Evolutionary conservation across 2,329 filamentous ascomycete genomes (phyloP).

Genomic region (Penicillium vulpinum): DNA sequence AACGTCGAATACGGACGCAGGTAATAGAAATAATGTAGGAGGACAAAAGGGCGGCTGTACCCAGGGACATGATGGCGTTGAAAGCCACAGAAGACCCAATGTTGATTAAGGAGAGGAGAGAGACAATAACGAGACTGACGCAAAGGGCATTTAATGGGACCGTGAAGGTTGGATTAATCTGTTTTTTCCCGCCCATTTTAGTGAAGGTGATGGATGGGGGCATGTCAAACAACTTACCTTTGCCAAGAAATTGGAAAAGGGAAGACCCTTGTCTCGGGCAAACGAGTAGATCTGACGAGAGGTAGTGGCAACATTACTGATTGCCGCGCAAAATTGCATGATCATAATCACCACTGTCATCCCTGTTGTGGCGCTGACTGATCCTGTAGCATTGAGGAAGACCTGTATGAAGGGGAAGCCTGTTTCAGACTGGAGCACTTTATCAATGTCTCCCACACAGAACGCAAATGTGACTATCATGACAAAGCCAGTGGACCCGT

Average conservation of each 20-base stretch:
- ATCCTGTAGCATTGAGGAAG: not conserved
- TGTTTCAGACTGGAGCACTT: not conserved
- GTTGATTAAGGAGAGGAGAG: conserved; percentile 36
- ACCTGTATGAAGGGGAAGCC: not conserved
- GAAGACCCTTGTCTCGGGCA: not conserved
- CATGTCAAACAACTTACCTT: not conserved
- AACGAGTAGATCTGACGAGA: not conserved
- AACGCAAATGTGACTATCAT: not conserved
- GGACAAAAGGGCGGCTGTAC: conserved; percentile 33
- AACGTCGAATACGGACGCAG: not conserved
- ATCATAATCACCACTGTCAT: not conserved
- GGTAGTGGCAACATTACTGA: conserved; percentile 10
- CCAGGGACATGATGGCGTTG: conserved; percentile 43
- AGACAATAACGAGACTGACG: conserved; percentile 11
- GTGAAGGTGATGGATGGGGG: not conserved
- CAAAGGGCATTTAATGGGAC: conserved; percentile 22
- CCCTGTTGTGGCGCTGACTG: not conserved
- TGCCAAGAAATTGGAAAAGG: not conserved
- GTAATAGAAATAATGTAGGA: conserved; percentile 30
- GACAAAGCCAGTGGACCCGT: not conserved
- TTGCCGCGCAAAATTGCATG: not conserved
- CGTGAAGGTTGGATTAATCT: not conserved
- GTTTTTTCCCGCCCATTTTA: not conserved
- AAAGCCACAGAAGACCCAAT: conserved; percentile 40
- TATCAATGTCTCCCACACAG: not conserved